Conservation (phyloP, 306 rosid species). For the Crataegus laevigata region DNA sequence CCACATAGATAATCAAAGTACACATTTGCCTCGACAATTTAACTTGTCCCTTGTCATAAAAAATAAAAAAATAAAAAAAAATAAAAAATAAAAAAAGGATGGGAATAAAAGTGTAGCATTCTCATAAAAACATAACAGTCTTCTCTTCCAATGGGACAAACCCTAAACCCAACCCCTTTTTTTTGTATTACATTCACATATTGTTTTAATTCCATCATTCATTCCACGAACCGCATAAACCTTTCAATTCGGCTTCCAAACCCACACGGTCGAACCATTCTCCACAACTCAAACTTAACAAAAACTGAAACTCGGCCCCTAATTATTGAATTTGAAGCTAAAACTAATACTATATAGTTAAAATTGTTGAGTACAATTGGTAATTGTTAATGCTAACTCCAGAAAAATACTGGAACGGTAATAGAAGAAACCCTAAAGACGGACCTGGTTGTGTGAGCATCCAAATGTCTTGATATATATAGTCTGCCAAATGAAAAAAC, state of each 20-base stretch:
- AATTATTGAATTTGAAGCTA: neutral
- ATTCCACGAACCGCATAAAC: neutral
- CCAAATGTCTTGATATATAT: constrained; percentile 88
- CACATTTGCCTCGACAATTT: neutral
- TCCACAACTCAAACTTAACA: neutral
- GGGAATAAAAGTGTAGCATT: neutral
- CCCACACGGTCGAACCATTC: neutral
- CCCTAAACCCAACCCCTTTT: neutral
- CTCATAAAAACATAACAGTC: neutral
- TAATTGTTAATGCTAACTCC: neutral
- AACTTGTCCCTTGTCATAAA: neutral
- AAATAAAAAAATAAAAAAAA: neutral
- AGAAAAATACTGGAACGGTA: neutral
- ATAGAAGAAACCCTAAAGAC: neutral
- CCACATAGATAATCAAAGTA: no score
- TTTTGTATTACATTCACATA: neutral
- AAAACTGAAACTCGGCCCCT: neutral
- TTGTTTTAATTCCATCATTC: neutral
- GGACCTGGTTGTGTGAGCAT: constrained; percentile 87
- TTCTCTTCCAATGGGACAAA: neutral
- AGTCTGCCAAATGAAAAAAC: constrained; percentile 29
- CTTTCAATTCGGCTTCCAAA: neutral
- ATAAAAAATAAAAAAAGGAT: no score
- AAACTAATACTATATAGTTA: neutral
- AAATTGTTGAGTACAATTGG: neutral